Evolutionary conservation across 306 rosid genomes (phyloP).

Genomic region (Glycyrrhiza uralensis): DNA sequence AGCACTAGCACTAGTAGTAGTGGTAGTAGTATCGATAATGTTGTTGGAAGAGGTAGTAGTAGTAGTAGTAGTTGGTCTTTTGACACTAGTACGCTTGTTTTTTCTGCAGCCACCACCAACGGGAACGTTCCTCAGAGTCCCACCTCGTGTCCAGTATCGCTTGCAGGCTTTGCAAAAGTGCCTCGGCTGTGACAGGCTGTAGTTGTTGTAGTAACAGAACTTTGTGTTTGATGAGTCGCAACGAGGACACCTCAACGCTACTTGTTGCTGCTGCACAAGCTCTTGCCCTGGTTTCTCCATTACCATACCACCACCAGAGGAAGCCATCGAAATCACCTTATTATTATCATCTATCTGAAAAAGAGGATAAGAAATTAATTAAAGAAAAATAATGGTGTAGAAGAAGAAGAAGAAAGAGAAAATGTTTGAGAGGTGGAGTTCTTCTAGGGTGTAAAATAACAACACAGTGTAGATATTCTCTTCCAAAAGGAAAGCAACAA

Average conservation of each 20-base stretch:
- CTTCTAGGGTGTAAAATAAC: constrained; percentile 61
- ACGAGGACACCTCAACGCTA: constrained; percentile 76
- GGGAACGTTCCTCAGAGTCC: constrained; percentile 89
- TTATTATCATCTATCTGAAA: constrained; percentile 52
- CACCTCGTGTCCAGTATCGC: constrained; percentile 95
- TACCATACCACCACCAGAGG: constrained; percentile 26
- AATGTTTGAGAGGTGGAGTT: constrained; percentile 34
- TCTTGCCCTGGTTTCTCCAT: constrained; percentile 72
- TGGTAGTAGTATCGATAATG: constrained; percentile 8
- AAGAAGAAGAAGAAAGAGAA: constrained; percentile 6
- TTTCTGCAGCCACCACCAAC: constrained; percentile 96
- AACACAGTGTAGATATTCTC: constrained; percentile 59
- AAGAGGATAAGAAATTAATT: neutral
- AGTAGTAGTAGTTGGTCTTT: constrained; percentile 49
- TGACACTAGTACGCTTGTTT: constrained; percentile 79
- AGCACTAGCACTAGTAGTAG: no score
- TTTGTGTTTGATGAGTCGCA: constrained; percentile 95
- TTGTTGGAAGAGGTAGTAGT: constrained; percentile 3
- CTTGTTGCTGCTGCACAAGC: constrained; percentile 49
- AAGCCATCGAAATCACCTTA: constrained; percentile 47
- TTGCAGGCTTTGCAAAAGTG: constrained; percentile 98
- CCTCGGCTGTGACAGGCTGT: constrained; percentile 88
- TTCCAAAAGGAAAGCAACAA: constrained; percentile 92
- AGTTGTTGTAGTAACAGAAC: constrained; percentile 96
- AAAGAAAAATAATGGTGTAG: no score